Base-by-base conservation (phyloP, 2,329 filamentous ascomycete genomes). In the Phoma herbarum region DNA sequence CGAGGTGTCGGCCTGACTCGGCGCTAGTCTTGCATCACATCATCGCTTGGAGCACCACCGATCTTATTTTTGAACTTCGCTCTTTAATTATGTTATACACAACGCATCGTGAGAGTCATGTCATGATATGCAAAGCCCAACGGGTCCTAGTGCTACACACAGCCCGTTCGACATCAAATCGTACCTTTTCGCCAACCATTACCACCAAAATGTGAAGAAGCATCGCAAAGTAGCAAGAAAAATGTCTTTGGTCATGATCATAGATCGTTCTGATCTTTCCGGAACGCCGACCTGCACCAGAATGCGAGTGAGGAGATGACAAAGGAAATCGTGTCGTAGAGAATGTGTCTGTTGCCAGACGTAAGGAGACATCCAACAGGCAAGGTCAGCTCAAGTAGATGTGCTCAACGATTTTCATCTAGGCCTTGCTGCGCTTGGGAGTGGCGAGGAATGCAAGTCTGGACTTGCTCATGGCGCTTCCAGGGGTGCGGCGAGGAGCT, bases 381-480 rank as follows among this genome's bases (percentile, higher is more conserved):
- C 29, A 20, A 10, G n/a, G 16, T 20, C n/a, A 14, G 23, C 22
- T 22, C n/a, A 33, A 23, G 23, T 18, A 25, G 3, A 25, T 39
- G 11, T 16, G 33, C 49, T 43, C 12, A 1, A 5, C 2, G 31
- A 14, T 2, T 9, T 4, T 26, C 3, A 26, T 33, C 65, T 41
- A 75, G 48, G 64, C 65, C 52, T 70, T 75, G 60, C 48, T 64
- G 31, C 74, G 73, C 70, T 77, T 79, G 3, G 77, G 77, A 12
- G 74, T 78, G 22, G 77, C 73, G 12, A 79, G 65, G 52, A 77
- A 73, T 35, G 71, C 73, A 46, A 79, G 69, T 52, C 77, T 67
- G 10, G 75, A 73, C 64, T 71, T 74, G 65, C 71, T 78, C 57
- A 79, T 70, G 3, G 70, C 65, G 53, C 67, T 69, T 26, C 68